These are phyloP conservation scores for Anaeramoeba flamelloides DNA, from an alignment of 78 protist genomes.

Conservation along the genomic window DNA sequence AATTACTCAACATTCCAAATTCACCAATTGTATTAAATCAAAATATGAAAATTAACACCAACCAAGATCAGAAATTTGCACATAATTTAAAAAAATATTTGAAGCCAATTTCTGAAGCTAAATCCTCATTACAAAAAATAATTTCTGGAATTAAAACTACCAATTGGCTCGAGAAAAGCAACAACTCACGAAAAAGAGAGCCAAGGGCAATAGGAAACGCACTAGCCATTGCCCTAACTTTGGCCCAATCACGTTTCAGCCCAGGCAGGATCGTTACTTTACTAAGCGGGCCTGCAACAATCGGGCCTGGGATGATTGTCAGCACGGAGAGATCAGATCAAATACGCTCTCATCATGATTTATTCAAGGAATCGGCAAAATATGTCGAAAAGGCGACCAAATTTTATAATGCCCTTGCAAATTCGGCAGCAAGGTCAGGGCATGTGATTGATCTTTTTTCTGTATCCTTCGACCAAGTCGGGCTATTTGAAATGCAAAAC, in stretches of 20 bases:
- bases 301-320: slow-evolving; percentile 11
- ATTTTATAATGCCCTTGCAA: not conserved
- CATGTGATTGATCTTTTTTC: slow-evolving; percentile 6
- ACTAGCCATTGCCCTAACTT: slow-evolving; percentile 2
- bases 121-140: slow-evolving; percentile 48
- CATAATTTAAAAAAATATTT: slow-evolving; percentile 18
- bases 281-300: slow-evolving; percentile 1
- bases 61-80: not conserved
- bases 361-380: not conserved
- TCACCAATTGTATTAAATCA: too few species aligned
- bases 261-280: not conserved
- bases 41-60: not conserved
- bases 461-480: slow-evolving; percentile 10
- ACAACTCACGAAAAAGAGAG: not conserved
- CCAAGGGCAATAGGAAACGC: slow-evolving; percentile 10
- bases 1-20: not conserved
- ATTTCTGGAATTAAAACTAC: slow-evolving; percentile 70
- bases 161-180: slow-evolving; percentile 85
- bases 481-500: slow-evolving; percentile 8
- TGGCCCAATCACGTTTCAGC: not conserved
- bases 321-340: not conserved
- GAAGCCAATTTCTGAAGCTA: slow-evolving; percentile 62
- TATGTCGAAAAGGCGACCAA: not conserved
- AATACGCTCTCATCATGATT: not conserved
- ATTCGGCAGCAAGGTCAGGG: not conserved